A percentile compares a stretch with the other conserved stretches of the same genome.
These are phyloP conservation scores for Nemania serpens DNA, from an alignment of 2,329 filamentous ascomycete species.

Conservation along the genomic window DNA sequence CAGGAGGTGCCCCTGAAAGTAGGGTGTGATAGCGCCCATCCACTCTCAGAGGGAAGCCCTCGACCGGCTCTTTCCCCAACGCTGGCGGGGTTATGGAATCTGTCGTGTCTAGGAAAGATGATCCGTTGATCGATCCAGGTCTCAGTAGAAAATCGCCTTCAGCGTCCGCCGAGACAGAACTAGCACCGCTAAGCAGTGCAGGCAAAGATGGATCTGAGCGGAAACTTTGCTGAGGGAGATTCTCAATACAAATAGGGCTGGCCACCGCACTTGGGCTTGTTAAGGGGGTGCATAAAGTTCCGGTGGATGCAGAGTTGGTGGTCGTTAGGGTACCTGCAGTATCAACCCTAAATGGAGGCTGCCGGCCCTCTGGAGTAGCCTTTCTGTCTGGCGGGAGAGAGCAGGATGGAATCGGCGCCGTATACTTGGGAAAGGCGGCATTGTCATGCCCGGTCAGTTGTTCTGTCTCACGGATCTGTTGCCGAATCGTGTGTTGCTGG, in stretches of 20 bases:
- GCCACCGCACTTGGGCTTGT: constrained; percentile 60
- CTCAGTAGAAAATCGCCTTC: constrained; percentile 63
- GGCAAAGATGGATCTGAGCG: constrained; percentile 68
- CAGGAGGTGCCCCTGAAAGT: constrained; percentile 29
- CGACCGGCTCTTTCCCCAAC: constrained; percentile 51
- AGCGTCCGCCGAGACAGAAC: constrained; percentile 66
- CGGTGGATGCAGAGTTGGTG: constrained; percentile 58
- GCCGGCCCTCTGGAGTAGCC: constrained; percentile 39
- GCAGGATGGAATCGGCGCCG: background rate
- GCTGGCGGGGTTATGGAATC: constrained; percentile 61
- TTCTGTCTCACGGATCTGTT: constrained; percentile 43
- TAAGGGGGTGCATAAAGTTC: constrained; percentile 53
- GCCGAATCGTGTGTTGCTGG: constrained; percentile 42
- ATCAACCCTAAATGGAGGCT: constrained; percentile 46
- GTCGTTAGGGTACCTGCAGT: constrained; percentile 54
- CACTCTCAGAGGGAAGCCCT: constrained; percentile 53
- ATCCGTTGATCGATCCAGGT: constrained; percentile 52
- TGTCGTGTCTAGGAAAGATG: constrained; percentile 55
- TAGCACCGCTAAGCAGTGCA: constrained; percentile 65
- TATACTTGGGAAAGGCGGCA: constrained; percentile 26
- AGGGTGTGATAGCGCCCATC: constrained; percentile 37
- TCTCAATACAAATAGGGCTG: constrained; percentile 52
- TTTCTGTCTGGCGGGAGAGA: constrained; percentile 53
- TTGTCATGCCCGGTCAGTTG: constrained; percentile 40
- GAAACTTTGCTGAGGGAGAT: constrained; percentile 51